These are phyloP conservation scores for Fusarium citri DNA, from an alignment of 2,329 filamentous ascomycete genomes.

Conservation along the genomic window DNA sequence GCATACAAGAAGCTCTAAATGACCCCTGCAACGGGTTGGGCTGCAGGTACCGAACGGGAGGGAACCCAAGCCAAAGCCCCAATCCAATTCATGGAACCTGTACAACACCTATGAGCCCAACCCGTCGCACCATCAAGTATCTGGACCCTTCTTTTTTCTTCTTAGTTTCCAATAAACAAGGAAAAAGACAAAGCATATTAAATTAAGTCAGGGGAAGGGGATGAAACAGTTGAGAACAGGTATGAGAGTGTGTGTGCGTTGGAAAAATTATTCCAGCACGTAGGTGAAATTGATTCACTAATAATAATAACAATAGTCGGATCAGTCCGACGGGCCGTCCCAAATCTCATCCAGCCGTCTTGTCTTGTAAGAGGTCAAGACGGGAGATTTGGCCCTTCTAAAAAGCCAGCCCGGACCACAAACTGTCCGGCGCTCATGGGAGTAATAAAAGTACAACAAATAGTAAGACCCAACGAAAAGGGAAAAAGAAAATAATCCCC, in stretches of 20 bases:
- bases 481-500: conserved; percentile 11
- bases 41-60: conserved; percentile 42
- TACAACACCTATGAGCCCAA: conserved; percentile 19
- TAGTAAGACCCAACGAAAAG: conserved; percentile 5
- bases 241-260: not conserved
- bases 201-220: not conserved
- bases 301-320: conserved; percentile 16
- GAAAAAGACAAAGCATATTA: conserved; percentile 9
- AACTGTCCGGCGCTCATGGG: conserved; percentile 9
- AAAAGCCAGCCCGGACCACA: conserved; percentile 25
- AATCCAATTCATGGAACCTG: conserved; percentile 6
- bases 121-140: conserved; percentile 29
- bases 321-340: conserved; percentile 22
- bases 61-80: conserved; percentile 40
- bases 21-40: conserved; percentile 38
- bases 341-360: conserved; percentile 27
- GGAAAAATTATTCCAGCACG: conserved; percentile 8
- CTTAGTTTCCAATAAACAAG: conserved; percentile 20
- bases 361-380: conserved; percentile 21
- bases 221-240: conserved; percentile 12
- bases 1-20: conserved; percentile 14
- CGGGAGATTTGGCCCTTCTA: conserved; percentile 35
- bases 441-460: conserved; percentile 30
- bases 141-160: conserved; percentile 28
- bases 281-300: conserved; percentile 28